phyloP scores from a whole-genome alignment of 2,329 filamentous ascomycete species.

The Aspergillus caelatus region DNA sequence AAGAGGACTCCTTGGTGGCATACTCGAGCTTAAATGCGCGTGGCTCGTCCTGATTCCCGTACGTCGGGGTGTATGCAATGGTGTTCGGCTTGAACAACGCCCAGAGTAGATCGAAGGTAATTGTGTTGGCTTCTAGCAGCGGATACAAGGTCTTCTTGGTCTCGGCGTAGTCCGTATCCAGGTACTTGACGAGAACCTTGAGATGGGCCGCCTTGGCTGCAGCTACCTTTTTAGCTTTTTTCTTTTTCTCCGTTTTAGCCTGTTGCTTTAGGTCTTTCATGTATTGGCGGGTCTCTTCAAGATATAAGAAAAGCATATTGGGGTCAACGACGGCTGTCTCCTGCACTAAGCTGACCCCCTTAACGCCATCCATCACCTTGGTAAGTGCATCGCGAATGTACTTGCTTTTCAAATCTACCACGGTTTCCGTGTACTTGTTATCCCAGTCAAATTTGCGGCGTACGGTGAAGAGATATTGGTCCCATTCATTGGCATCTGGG shows the following conservation, averaged over 20 bases:
- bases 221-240: slow-evolving; percentile 42
- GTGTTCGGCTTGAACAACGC: slow-evolving; percentile 87
- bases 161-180: slow-evolving; percentile 79
- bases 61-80: slow-evolving; percentile 75
- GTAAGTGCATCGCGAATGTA: slow-evolving; percentile 70
- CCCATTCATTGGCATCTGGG: slow-evolving; percentile 67
- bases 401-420: slow-evolving; percentile 85
- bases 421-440: slow-evolving; percentile 73
- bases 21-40: slow-evolving; percentile 81
- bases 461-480: slow-evolving; percentile 81
- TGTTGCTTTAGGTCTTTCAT: slow-evolving; percentile 67
- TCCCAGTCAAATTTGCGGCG: slow-evolving; percentile 82
- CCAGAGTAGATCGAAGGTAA: slow-evolving; percentile 88
- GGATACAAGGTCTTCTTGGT: slow-evolving; percentile 80
- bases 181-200: slow-evolving; percentile 72
- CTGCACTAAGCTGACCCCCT: slow-evolving; percentile 77
- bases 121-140: slow-evolving; percentile 77
- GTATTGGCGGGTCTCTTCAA: slow-evolving; percentile 71
- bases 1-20: slow-evolving; percentile 68
- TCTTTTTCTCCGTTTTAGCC: slow-evolving; percentile 60
- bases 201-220: slow-evolving; percentile 52
- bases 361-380: slow-evolving; percentile 74
- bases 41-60: slow-evolving; percentile 74
- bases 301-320: slow-evolving; percentile 73
- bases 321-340: slow-evolving; percentile 74